Evolutionary conservation across 768 basidiomycete genomes (phyloP), one percentile per base, ranked within the genome.

Genomic region (Hypsizygus marmoreus): DNA sequence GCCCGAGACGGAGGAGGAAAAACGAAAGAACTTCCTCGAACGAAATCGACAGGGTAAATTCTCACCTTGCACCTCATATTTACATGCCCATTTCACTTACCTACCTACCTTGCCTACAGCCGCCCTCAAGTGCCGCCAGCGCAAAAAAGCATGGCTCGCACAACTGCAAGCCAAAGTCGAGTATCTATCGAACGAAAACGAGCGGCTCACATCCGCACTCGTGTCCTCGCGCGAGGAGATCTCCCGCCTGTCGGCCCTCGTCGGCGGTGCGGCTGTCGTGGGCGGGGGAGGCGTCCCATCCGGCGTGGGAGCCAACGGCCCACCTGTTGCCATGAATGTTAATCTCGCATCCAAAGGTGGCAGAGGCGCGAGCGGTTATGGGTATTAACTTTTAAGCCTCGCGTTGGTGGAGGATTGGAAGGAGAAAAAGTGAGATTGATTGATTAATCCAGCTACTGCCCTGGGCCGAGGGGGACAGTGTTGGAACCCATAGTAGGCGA

Each of bases 1-100:
- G 61, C 89, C 88, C 17, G 93, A 97, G 74, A 97, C 95, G 0
- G 97, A 99, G 65, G 97, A 98, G 66, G 97, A 98, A 63, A 99
- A 99, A 69, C 77, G 97, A 31, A 84, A 81, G 68, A 98, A 97
- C 68, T 98, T 99, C 69, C 70, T 99, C 49, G 97, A 98, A 67
- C 78, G 97, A 50, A 99, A 99, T 62, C 79, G 97, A 59, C 97
- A 98, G 80, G 95, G 95, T 97, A 50, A 40, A 74, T 63, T 6
- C 5, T 19, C n/a, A 2, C 17, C 23, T 52, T 45, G n/a, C n/a
- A n/a, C n/a, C n/a, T n/a, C n/a, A n/a, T 45, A 3, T 26, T 29
- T 47, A 17, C 12, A 20, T 24, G 31, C 30, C 16, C 20, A 50
- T 49, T 30, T 26, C 49, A 12, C 26, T 23, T 37, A 45, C 13